These are phyloP conservation scores for Chimonanthus salicifolius DNA, from an alignment of 164 flowering plant species.

Conservation along the genomic window DNA sequence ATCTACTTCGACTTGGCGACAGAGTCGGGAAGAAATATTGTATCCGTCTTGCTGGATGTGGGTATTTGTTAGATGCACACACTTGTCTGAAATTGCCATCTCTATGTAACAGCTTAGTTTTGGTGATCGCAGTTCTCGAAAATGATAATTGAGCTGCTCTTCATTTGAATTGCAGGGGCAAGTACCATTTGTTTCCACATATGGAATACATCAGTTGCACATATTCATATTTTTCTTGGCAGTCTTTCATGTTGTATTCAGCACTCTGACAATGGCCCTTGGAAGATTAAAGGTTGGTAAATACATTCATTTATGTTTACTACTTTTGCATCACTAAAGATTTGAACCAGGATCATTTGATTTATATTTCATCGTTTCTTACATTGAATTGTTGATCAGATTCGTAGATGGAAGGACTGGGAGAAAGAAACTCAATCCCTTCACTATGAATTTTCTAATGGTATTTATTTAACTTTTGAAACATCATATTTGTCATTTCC, in stretches of 20 bases:
- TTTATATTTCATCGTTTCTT: background rate
- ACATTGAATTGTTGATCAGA: constrained; percentile 35
- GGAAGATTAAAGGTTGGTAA: constrained; percentile 78
- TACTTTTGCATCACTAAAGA: background rate
- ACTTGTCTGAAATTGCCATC: no score
- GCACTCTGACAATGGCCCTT: constrained; percentile 72
- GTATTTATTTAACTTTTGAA: constrained; percentile 28
- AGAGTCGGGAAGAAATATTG: no score
- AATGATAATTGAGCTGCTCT: background rate
- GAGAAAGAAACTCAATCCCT: constrained; percentile 60
- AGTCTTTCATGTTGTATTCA: constrained; percentile 66
- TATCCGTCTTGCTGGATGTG: no score
- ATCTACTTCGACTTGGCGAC: no score
- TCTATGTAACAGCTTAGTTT: no score
- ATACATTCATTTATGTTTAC: background rate
- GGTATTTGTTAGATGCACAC: no score
- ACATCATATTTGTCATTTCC: background rate
- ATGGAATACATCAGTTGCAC: constrained; percentile 85
- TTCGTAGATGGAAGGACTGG: constrained; percentile 92
- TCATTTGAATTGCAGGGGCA: constrained; percentile 42
- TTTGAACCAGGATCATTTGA: background rate
- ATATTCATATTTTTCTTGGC: constrained; percentile 95
- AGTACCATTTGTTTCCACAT: constrained; percentile 58
- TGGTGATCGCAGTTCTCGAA: no score
- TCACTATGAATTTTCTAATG: constrained; percentile 68